A percentile compares a stretch with the other conserved stretches of the same genome.
Conservation (phyloP, 1,284 basidiomycete species). For the Hemileccinum hortonii region DNA sequence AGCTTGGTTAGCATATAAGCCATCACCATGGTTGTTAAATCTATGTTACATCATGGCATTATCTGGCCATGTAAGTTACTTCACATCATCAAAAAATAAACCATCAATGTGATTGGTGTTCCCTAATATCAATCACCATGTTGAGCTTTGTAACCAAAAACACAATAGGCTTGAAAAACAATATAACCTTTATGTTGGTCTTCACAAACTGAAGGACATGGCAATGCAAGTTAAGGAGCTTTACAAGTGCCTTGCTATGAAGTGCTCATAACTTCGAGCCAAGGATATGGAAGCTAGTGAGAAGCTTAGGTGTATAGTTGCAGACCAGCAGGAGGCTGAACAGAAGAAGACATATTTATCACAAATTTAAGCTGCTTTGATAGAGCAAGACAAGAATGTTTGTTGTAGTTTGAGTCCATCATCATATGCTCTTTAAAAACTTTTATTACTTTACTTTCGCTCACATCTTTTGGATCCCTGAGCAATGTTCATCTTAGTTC, state of each 20-base stretch:
- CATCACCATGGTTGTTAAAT: constrained; percentile 92
- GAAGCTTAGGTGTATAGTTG: constrained; percentile 97
- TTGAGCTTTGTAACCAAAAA: constrained; percentile 95
- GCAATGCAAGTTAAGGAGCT: constrained; percentile 96
- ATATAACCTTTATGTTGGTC: constrained; percentile 97
- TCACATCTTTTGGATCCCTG: no score
- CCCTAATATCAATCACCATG: constrained; percentile 92
- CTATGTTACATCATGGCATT: constrained; percentile 97
- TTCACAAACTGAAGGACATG: constrained; percentile 95
- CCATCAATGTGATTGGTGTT: constrained; percentile 12
- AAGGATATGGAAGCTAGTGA: constrained; percentile 96
- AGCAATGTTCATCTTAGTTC: no score
- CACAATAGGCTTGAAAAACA: constrained; percentile 99
- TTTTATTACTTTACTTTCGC: no score
- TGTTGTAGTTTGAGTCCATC: no score
- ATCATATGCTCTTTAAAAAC: no score
- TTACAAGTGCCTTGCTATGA: constrained; percentile 92
- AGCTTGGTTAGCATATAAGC: constrained; percentile 86
- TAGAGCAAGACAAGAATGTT: constrained; percentile 87
- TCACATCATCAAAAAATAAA: constrained; percentile 7
- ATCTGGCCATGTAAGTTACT: constrained; percentile 91
- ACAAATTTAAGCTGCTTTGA: constrained; percentile 93
- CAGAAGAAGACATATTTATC: constrained; percentile 95
- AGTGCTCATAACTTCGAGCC: constrained; percentile 88
- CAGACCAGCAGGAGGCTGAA: constrained; percentile 98